Evolutionary conservation across 2,329 filamentous ascomycete species (phyloP).

Genomic region (Arthrinium puccinioides): DNA sequence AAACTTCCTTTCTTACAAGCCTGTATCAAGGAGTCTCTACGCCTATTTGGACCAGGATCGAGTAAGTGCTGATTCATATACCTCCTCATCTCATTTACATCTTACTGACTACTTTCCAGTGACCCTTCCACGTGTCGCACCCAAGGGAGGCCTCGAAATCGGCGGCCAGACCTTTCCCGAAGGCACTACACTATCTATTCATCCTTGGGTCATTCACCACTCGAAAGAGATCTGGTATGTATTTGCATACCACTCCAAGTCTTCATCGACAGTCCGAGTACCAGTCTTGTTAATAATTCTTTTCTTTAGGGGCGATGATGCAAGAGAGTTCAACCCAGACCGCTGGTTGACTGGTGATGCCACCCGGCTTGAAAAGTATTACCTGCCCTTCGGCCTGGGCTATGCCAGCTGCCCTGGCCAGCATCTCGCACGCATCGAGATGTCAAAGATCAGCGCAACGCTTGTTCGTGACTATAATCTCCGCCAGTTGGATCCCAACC

Average conservation of each 20-base stretch:
- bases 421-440: slow-evolving; percentile 9
- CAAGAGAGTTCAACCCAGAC: slow-evolving; percentile 7
- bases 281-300: too few species aligned
- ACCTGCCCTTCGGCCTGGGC: slow-evolving; percentile 7
- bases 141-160: slow-evolving; percentile 7
- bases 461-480: slow-evolving; percentile 11
- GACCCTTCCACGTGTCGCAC: slow-evolving; percentile 7
- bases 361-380: slow-evolving; percentile 4
- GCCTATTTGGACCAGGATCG: slow-evolving; percentile 6
- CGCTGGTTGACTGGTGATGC: slow-evolving; percentile 6
- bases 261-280: too few species aligned
- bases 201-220: slow-evolving; percentile 6
- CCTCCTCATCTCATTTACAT: neutral
- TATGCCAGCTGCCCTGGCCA: slow-evolving; percentile 12
- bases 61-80: neutral
- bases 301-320: slow-evolving; percentile 3
- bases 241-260: too few species aligned
- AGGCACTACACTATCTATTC: slow-evolving; percentile 6
- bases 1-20: slow-evolving; percentile 16
- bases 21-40: slow-evolving; percentile 16
- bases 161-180: slow-evolving; percentile 5
- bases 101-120: slow-evolving; percentile 5
- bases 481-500: slow-evolving; percentile 7
- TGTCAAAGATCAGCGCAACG: slow-evolving; percentile 11
- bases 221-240: slow-evolving; percentile 7